Conservation (phyloP, 305 asterid genomes). For the Ajuga reptans region DNA sequence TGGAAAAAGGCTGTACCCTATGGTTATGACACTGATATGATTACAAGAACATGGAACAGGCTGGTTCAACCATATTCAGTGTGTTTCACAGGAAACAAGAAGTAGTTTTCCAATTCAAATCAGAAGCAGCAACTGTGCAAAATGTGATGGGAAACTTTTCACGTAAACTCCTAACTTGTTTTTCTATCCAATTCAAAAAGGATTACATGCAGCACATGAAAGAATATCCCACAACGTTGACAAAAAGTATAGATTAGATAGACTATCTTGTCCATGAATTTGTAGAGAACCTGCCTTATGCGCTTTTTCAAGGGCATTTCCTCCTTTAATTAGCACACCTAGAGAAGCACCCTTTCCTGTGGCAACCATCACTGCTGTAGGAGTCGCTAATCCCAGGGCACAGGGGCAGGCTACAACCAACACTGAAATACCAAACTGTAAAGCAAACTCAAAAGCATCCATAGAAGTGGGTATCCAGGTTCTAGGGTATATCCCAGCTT, state of each 20-base stretch:
- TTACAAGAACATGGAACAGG: not conserved
- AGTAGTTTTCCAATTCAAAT: not conserved
- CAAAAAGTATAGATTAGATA: constrained; percentile 4
- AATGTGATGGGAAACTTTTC: constrained; percentile 14
- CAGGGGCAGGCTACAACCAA: constrained; percentile 98
- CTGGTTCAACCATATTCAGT: not conserved
- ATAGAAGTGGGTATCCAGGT: constrained; percentile 73
- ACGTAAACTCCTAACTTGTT: not conserved
- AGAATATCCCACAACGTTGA: not conserved
- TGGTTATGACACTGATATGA: not conserved
- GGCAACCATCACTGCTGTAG: constrained; percentile 98
- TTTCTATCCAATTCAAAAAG: constrained; percentile 3
- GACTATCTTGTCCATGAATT: constrained; percentile 4
- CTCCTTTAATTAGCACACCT: constrained; percentile 94
- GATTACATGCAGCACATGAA: not conserved
- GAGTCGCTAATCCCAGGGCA: constrained; percentile 96
- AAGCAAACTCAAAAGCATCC: constrained; percentile 86
- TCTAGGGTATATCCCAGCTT: constrained; percentile 57
- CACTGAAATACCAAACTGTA: constrained; percentile 84
- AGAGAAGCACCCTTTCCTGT: constrained; percentile 95
- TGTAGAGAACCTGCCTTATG: constrained; percentile 55
- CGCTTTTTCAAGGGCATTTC: constrained; percentile 87
- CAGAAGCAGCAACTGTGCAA: not conserved
- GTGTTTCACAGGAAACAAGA: not conserved
- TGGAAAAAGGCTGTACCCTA: constrained; percentile 2